Evolutionary conservation across 495 filamentous ascomycete genomes (phyloP).

Genomic region (Podospora comata): DNA sequence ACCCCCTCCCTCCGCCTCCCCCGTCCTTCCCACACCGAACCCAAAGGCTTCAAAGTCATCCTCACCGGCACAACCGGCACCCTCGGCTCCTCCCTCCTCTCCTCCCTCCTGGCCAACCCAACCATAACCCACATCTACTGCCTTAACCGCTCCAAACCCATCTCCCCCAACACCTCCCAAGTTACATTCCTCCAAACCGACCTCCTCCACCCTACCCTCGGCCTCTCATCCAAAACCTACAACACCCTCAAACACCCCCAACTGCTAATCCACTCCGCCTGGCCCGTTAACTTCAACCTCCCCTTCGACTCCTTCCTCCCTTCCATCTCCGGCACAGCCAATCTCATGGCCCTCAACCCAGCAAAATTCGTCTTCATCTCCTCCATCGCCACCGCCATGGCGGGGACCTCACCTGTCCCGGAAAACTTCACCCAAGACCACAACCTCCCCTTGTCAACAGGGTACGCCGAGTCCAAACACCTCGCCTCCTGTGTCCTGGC

Average conservation of each 20-base stretch:
- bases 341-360: slow-evolving; percentile 45
- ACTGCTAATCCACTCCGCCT: slow-evolving; percentile 46
- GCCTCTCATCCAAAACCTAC: slow-evolving; percentile 21
- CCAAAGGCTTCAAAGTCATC: slow-evolving; percentile 31
- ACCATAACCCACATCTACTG: slow-evolving; percentile 43
- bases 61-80: slow-evolving; percentile 51
- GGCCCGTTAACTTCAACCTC: slow-evolving; percentile 47
- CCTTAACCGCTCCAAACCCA: slow-evolving; percentile 41
- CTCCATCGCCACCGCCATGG: slow-evolving; percentile 36
- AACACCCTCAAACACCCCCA: slow-evolving; percentile 20
- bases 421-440: neutral
- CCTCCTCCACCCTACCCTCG: neutral
- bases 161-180: neutral
- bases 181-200: slow-evolving; percentile 12
- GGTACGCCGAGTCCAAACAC: slow-evolving; percentile 4
- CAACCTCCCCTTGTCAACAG: neutral
- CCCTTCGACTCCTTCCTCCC: slow-evolving; percentile 38
- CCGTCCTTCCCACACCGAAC: neutral
- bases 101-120: slow-evolving; percentile 26
- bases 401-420: neutral
- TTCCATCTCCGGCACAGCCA: slow-evolving; percentile 41
- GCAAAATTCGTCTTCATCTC: slow-evolving; percentile 47
- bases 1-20: neutral
- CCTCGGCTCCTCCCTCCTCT: slow-evolving; percentile 47
- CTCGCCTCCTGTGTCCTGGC: neutral